Evolutionary conservation across 768 basidiomycete genomes (phyloP), one percentile per base, ranked within the genome.

Genomic region (Podaxis sp.): DNA sequence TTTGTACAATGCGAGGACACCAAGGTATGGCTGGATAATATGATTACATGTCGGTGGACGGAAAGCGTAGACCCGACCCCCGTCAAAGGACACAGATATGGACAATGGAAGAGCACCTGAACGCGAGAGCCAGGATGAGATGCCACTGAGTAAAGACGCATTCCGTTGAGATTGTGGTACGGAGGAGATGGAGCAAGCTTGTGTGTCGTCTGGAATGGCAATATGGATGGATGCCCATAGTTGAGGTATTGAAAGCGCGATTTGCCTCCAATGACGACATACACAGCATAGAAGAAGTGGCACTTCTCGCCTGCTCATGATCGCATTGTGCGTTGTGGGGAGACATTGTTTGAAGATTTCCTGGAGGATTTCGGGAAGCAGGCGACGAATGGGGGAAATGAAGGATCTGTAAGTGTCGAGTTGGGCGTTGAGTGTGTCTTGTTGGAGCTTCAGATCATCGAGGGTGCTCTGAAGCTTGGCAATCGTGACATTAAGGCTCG

Each of bases 191-290:
- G 17, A 20, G 54, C 4, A 2, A 11, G 4, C 1, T 28, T 12
- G 30, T 33, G 6, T 2, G 30, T 33, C 30, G 8, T 12, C 26
- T 20, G 65, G 67, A 28, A 68, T 58, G n/a, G 56, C 56, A 28
- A 70, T 62, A 24, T 67, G 65, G 51, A 70, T 64, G n/a, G 58
- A 51, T 0, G 65, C 49, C 70, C 68, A 71, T n/a, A 71, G 58
- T 0, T 52, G 28, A 3, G 67, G 66, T 10, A 67, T 69, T n/a
- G 60, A 28, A 22, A 49, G 40, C 4, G 65, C 65, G n/a, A 66
- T 51, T n/a, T 61, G 50, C 2, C 70, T 64, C 70, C 70, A 71
- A 8, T 20, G 28, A n/a, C 56, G 60, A 53, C 66, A 69, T 22
- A 71, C 50, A 3, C 51, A 66, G 0, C 56, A 63, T n/a, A 71